phyloP scores from a whole-genome alignment of 139 green algal species.

The Tetraselmis chui region DNA sequence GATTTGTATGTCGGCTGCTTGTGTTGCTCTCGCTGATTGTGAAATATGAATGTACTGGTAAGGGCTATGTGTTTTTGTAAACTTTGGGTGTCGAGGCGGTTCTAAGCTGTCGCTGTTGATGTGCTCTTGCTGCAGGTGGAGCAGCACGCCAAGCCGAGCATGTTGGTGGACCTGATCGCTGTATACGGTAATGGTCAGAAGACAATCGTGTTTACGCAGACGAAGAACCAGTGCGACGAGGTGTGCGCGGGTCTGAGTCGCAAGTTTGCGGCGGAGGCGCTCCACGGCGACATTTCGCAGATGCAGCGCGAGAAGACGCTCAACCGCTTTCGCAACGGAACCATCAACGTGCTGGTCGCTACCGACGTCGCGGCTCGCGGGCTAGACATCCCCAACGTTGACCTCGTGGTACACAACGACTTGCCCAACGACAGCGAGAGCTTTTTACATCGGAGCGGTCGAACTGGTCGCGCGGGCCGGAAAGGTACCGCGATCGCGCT shows the following conservation, averaged over 20 bases:
- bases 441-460: conserved; percentile 55
- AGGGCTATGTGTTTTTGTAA: too few species aligned
- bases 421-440: conserved; percentile 48
- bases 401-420: conserved; percentile 61
- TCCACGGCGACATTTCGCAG: conserved; percentile 61
- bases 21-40: too few species aligned
- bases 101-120: too few species aligned
- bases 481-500: conserved; percentile 78
- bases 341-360: conserved; percentile 47
- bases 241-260: conserved; percentile 57
- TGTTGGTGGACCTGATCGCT: conserved; percentile 83
- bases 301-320: conserved; percentile 34
- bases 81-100: too few species aligned
- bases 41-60: too few species aligned
- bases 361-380: conserved; percentile 55
- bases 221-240: conserved; percentile 89
- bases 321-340: conserved; percentile 18
- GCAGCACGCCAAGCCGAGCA: conserved; percentile 32
- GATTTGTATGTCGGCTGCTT: too few species aligned
- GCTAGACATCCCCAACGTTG: conserved; percentile 51
- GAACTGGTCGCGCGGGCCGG: conserved; percentile 65
- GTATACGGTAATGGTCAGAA: conserved; percentile 46
- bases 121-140: too few species aligned
- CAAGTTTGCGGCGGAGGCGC: conserved; percentile 47
- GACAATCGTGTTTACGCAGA: conserved; percentile 94